phyloP scores from a whole-genome alignment of 371 early-diverging fungal species.

The Coemansia sp. region DNA sequence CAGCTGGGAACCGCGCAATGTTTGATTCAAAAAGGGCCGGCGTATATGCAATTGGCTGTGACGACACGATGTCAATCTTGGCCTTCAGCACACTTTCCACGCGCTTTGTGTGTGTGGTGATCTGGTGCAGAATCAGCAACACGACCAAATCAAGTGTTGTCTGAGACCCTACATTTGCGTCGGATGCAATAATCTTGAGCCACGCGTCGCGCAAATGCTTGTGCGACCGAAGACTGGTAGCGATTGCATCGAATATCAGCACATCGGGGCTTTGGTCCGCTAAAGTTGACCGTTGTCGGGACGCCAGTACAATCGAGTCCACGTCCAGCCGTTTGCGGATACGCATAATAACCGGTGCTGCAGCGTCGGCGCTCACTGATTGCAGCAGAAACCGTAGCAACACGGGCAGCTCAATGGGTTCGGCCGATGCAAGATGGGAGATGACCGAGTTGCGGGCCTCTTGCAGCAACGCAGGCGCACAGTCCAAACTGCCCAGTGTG shows the following conservation, averaged over 20 bases:
- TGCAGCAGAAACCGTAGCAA: constrained; percentile 73
- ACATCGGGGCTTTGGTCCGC: constrained; percentile 36
- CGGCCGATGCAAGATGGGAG: constrained; percentile 66
- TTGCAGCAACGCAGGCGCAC: constrained; percentile 59
- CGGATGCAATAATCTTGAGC: constrained; percentile 60
- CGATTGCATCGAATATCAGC: constrained; percentile 62
- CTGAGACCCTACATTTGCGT: constrained; percentile 49
- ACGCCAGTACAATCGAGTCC: constrained; percentile 23
- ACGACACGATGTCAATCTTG: constrained; percentile 55
- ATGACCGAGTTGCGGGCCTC: constrained; percentile 63
- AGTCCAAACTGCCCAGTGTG: constrained; percentile 68
- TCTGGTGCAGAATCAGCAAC: constrained; percentile 65
- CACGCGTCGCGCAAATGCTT: constrained; percentile 72
- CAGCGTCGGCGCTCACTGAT: constrained; percentile 54
- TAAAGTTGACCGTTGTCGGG: neutral
- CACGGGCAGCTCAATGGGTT: constrained; percentile 68
- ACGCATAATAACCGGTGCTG: constrained; percentile 25
- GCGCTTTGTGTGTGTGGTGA: constrained; percentile 66
- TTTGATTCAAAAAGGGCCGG: constrained; percentile 15
- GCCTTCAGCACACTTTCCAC: constrained; percentile 60
- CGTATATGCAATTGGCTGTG: constrained; percentile 20
- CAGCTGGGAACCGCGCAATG: constrained; percentile 23
- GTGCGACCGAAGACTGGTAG: constrained; percentile 66
- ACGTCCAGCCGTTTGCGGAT: constrained; percentile 37
- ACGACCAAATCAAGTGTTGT: constrained; percentile 66